Evolutionary conservation across 371 early-diverging fungal species (phyloP).

Genomic region (Blyttiomyces sp.): DNA sequence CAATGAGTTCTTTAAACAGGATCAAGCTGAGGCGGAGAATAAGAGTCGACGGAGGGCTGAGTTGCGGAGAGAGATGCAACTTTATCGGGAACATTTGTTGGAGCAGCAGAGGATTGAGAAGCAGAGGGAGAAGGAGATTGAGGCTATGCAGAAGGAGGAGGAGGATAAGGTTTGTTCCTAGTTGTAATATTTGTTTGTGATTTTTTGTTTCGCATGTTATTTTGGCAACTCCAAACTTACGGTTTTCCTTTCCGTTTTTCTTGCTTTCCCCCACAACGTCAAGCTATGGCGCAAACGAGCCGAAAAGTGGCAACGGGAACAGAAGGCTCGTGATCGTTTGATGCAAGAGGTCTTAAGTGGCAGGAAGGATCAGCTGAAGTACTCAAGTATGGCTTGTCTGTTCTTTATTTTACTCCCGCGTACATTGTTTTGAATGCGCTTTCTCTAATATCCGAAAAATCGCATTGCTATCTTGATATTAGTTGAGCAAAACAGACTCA

Average conservation of each 20-base stretch:
- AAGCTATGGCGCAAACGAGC: slow-evolving; percentile 44
- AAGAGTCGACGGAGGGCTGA: slow-evolving; percentile 28
- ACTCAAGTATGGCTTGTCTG: slow-evolving; percentile 26
- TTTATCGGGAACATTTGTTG: slow-evolving; percentile 41
- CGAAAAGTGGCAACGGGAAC: slow-evolving; percentile 49
- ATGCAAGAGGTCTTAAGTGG: slow-evolving; percentile 47
- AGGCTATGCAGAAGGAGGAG: slow-evolving; percentile 37
- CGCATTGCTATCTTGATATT: neutral
- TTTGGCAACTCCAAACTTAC: no score
- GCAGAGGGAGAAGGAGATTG: slow-evolving; percentile 42
- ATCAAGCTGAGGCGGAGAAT: slow-evolving; percentile 32
- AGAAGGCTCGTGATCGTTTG: slow-evolving; percentile 41
- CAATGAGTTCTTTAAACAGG: slow-evolving; percentile 37
- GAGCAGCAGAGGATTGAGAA: slow-evolving; percentile 33
- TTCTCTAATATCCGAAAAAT: slow-evolving; percentile 1
- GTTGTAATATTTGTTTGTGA: neutral
- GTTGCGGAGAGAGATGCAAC: slow-evolving; percentile 39
- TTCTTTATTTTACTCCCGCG: neutral
- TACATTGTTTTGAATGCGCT: no score
- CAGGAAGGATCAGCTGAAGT: slow-evolving; percentile 41
- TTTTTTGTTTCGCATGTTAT: neutral
- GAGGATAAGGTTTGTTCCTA: slow-evolving; percentile 32
- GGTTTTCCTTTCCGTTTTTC: neutral
- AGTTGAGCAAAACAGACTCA: slow-evolving; percentile 33
- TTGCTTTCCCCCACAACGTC: neutral